Conservation (phyloP, 225 moss, liverwort and hornwort species). For the Polytrichum formosum region DNA sequence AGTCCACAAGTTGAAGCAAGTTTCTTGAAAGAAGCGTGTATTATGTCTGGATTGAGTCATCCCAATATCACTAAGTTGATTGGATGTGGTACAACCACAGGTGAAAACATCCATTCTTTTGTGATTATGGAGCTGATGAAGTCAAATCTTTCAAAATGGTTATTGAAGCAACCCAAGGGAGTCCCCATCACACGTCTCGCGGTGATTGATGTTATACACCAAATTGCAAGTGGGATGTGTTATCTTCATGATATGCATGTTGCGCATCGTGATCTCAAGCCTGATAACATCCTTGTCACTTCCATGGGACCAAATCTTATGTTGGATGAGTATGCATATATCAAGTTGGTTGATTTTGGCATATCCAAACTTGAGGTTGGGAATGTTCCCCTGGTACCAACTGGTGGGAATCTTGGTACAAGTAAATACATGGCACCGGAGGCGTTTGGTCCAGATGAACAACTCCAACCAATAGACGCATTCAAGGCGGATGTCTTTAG, state of each 20-base stretch:
- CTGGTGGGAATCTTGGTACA: background rate
- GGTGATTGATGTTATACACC: slow-evolving; percentile 30
- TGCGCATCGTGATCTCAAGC: slow-evolving; percentile 32
- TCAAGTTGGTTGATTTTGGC: slow-evolving; percentile 9
- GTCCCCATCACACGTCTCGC: no score
- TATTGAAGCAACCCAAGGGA: no score
- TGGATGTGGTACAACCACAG: background rate
- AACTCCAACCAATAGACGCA: background rate
- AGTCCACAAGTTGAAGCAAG: background rate
- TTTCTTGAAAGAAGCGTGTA: background rate
- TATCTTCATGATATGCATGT: slow-evolving; percentile 38
- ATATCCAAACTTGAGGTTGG: background rate
- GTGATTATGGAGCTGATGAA: background rate
- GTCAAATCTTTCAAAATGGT: no score
- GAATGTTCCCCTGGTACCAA: background rate
- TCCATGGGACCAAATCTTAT: background rate
- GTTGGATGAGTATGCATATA: background rate
- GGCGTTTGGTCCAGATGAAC: no score
- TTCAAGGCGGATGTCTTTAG: slow-evolving; percentile 8
- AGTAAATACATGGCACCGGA: slow-evolving; percentile 4
- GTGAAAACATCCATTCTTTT: background rate
- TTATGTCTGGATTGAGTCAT: background rate
- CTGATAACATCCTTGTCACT: slow-evolving; percentile 1
- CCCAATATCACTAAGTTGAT: background rate
- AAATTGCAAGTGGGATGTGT: slow-evolving; percentile 42